These are phyloP conservation scores for Lichenothelia convexa DNA, from an alignment of 495 filamentous ascomycete genomes.

Conservation along the genomic window DNA sequence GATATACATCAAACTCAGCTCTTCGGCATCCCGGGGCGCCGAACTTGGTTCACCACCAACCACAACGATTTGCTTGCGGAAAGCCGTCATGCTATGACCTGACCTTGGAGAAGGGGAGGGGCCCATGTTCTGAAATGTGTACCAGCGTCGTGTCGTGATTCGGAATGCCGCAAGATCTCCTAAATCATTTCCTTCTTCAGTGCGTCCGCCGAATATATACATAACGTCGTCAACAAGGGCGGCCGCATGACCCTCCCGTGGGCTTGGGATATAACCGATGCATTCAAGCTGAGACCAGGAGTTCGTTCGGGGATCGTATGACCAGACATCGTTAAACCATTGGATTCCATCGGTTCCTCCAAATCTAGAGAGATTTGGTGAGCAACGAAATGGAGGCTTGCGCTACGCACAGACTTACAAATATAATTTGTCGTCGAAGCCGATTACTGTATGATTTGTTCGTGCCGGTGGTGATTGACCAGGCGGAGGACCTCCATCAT, in stretches of 20 bases:
- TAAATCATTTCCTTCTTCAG: slow-evolving; percentile 74
- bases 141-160: slow-evolving; percentile 83
- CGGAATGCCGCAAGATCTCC: slow-evolving; percentile 92
- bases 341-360: slow-evolving; percentile 84
- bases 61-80: slow-evolving; percentile 79
- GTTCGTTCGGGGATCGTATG: slow-evolving; percentile 68
- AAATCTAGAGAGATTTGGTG: slow-evolving; percentile 38
- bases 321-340: slow-evolving; percentile 99
- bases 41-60: slow-evolving; percentile 89
- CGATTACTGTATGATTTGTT: slow-evolving; percentile 88
- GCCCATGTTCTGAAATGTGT: slow-evolving; percentile 99
- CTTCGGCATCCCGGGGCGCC: slow-evolving; percentile 54
- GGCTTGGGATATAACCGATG: slow-evolving; percentile 87
- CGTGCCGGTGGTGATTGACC: slow-evolving; percentile 56
- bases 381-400: not conserved
- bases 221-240: slow-evolving; percentile 90
- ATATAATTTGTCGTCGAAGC: slow-evolving; percentile 84
- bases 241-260: slow-evolving; percentile 87
- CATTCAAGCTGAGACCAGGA: slow-evolving; percentile 79
- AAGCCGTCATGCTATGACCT: slow-evolving; percentile 93
- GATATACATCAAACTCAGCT: slow-evolving; percentile 78
- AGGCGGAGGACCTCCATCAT: slow-evolving; percentile 44
- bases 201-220: slow-evolving; percentile 98
- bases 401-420: slow-evolving; percentile 57
- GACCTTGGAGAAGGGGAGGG: slow-evolving; percentile 84